Evolutionary conservation across 2,329 filamentous ascomycete species (phyloP).

Genomic region (Phyllosticta ampelicida): DNA sequence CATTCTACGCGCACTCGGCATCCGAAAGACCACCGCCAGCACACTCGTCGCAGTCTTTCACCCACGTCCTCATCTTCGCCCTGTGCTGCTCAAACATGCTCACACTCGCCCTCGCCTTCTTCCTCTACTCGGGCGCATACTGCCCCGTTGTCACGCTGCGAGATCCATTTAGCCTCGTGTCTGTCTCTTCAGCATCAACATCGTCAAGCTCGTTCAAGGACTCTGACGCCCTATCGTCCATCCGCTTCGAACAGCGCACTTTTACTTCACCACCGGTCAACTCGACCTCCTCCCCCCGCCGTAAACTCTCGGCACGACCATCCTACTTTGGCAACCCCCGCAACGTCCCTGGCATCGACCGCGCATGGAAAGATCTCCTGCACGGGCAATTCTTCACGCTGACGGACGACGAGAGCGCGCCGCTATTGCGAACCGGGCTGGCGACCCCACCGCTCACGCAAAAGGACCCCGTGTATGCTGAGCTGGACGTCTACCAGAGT

Average conservation of each 20-base stretch:
- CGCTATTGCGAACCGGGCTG: neutral
- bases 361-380: conserved; percentile 3
- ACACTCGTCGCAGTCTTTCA: neutral
- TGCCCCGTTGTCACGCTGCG: neutral
- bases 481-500: conserved; percentile 9
- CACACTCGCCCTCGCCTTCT: conserved; percentile 3
- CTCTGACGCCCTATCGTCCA: conserved; percentile 1
- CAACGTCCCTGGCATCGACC: conserved; percentile 6
- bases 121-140: conserved; percentile 8
- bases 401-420: neutral
- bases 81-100: conserved; percentile 8
- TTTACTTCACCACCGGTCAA: neutral
- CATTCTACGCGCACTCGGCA: neutral
- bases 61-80: conserved; percentile 9
- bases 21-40: neutral
- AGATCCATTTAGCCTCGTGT: neutral
- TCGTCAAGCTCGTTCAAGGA: neutral
- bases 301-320: neutral
- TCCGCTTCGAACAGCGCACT: conserved; percentile 4
- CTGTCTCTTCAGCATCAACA: neutral
- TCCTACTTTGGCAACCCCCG: conserved; percentile 1
- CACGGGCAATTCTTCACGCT: conserved; percentile 2
- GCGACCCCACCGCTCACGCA: neutral
- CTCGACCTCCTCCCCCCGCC: neutral
- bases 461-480: neutral